Evolutionary conservation across 1,139 yeast species (phyloP), one percentile per base, ranked within the genome.

Genomic region (Zygosaccharomyces sapae): DNA sequence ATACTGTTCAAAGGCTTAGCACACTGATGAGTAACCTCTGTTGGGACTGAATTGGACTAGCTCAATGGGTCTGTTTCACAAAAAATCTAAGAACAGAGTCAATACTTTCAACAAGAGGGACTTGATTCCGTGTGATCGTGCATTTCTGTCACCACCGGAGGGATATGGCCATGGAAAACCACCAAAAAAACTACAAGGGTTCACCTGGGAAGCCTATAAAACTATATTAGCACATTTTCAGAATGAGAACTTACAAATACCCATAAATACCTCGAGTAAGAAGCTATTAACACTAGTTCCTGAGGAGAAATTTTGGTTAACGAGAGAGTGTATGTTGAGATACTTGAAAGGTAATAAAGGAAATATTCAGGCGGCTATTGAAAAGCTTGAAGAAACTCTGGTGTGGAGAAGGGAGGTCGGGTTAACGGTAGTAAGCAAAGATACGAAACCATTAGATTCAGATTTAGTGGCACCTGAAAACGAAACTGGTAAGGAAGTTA

Each of bases 321-420:
- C 96, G 5, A 76, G 82, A 58, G 97, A 92, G 65, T 90, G 97
- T 63, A 74, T 92, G 46, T 68, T 88, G 56, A 74, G 97, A 59
- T 92, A 88, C 61, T 72, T 90, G 49, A 75, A 97, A 38, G 97
- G 97, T 12, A 80, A 95, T 39, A 89, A 88, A 63, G 90, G 97
- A 96, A 75, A 81, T 44, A 73, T 73, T 0, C 74, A 76, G 8
- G 80, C 79, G 12, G 85, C 95, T 12, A 80, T 81, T 36, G 74
- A 76, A 53, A 76, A 96, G 53, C 71, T 92, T 12, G 84, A 81
- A 56, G 80, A 80, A 19, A 84, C 96, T 0, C 55, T 92, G 25
- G 74, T 82, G 1, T 90, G 97, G 97, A 79, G 97, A 68, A 77
- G 96, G 54, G 89, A 88, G 46, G 88, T 87, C 66, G 97, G 97